These are phyloP conservation scores for Pseudocercospora fijiensis DNA, from an alignment of 2,329 filamentous ascomycete genomes.

Conservation along the genomic window DNA sequence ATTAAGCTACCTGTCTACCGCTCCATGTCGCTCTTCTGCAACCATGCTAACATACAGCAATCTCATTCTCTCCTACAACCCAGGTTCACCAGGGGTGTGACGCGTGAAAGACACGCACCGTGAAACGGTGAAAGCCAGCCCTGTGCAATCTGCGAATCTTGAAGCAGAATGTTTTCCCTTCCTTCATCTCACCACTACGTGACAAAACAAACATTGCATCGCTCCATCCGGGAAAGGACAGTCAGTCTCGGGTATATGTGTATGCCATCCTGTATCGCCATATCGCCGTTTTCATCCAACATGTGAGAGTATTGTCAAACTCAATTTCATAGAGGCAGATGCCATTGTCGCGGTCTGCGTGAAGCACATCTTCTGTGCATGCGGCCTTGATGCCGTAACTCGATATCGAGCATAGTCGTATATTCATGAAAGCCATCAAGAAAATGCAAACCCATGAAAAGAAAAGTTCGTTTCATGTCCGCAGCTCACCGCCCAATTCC, in stretches of 20 bases:
- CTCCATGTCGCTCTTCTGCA: background rate
- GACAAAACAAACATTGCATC: background rate
- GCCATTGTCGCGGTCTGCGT: background rate
- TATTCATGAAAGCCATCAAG: conserved; percentile 17
- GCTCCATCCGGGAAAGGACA: background rate
- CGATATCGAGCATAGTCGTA: conserved; percentile 11
- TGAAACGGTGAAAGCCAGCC: background rate
- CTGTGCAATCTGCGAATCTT: background rate
- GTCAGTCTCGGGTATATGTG: conserved; percentile 8
- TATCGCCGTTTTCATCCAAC: background rate
- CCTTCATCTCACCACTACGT: background rate
- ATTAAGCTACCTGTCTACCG: background rate
- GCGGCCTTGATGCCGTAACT: background rate
- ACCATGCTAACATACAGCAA: background rate
- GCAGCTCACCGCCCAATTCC: conserved; percentile 64
- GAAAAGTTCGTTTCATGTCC: conserved; percentile 11
- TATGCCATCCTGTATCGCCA: conserved; percentile 10
- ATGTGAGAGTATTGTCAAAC: background rate
- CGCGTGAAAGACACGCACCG: background rate
- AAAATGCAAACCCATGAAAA: conserved; percentile 3
- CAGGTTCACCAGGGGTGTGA: background rate
- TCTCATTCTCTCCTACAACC: background rate
- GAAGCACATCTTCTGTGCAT: conserved; percentile 2
- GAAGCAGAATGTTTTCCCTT: background rate
- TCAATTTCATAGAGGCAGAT: background rate